Percentiles rank a stretch among this genome's conserved stretches.
Conservation (phyloP, 768 basidiomycete genomes). For the Goffeauzyma gilvescens region DNA sequence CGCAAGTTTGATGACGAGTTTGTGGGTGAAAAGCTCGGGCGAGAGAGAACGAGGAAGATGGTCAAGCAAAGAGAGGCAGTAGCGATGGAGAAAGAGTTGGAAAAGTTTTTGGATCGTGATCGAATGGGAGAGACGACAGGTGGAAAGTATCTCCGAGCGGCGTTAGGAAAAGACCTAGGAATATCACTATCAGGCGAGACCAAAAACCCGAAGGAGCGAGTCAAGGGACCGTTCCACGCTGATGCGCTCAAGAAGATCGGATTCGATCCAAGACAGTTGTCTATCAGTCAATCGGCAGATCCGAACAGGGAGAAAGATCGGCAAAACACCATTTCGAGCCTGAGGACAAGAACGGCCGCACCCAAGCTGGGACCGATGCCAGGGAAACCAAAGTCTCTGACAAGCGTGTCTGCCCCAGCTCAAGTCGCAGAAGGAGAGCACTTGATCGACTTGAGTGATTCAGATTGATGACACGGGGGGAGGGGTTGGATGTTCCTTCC, state of each 20-base stretch:
- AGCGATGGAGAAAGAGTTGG: constrained; percentile 43
- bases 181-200: no score
- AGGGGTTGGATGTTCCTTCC: no score
- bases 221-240: constrained; percentile 18
- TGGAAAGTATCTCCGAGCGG: constrained; percentile 19
- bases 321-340: constrained; percentile 8
- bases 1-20: constrained; percentile 37
- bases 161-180: no score
- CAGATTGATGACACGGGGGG: no score
- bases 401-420: neutral
- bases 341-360: constrained; percentile 4
- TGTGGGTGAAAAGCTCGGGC: constrained; percentile 51
- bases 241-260: constrained; percentile 23
- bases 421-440: neutral
- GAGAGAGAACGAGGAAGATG: constrained; percentile 60
- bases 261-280: constrained; percentile 20
- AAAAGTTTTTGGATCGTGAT: constrained; percentile 43
- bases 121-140: constrained; percentile 40
- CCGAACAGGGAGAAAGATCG: constrained; percentile 8
- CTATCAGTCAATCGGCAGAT: constrained; percentile 1
- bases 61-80: constrained; percentile 40
- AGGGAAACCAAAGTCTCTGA: neutral
- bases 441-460: neutral
- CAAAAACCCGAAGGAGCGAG: no score
- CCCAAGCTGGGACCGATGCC: neutral